Evolutionary conservation across 106 monocot species (phyloP).

Genomic region (Triglochin maritima): DNA sequence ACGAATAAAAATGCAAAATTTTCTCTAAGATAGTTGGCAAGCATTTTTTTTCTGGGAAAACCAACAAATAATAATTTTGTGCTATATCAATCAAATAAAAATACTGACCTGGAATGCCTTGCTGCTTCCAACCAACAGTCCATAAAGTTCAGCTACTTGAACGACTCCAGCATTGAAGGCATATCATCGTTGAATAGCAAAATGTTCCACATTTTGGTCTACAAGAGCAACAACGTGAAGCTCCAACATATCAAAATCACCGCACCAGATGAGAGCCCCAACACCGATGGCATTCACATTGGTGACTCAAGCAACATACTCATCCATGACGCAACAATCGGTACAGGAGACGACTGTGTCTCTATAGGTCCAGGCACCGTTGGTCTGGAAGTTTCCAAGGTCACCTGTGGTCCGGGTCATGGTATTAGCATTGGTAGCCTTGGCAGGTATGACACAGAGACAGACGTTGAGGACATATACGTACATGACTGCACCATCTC

Average conservation of each 20-base stretch:
- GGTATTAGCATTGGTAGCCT: conserved; percentile 18
- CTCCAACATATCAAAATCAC: neutral
- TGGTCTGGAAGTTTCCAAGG: neutral
- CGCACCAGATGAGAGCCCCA: conserved; percentile 15
- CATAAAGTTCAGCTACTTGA: conserved; percentile 8
- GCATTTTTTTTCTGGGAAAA: no score
- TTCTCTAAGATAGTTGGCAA: no score
- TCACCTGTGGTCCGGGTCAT: conserved; percentile 17
- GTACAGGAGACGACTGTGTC: conserved; percentile 20
- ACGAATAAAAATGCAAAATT: no score
- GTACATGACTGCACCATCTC: conserved; percentile 10
- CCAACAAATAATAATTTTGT: neutral
- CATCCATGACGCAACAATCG: conserved; percentile 5
- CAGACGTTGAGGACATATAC: conserved; percentile 1
- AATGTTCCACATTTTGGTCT: conserved; percentile 14
- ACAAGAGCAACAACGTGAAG: conserved; percentile 7
- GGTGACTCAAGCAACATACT: neutral
- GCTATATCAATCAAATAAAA: neutral
- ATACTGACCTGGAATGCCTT: neutral
- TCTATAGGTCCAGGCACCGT: conserved; percentile 11
- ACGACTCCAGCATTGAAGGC: conserved; percentile 4
- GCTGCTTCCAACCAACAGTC: neutral
- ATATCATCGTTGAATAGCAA: conserved; percentile 15
- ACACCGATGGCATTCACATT: conserved; percentile 24
- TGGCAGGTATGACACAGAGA: conserved; percentile 5